Base-by-base conservation (phyloP, 108 stramenopile species). In the Skeletonema marinoi region DNA sequence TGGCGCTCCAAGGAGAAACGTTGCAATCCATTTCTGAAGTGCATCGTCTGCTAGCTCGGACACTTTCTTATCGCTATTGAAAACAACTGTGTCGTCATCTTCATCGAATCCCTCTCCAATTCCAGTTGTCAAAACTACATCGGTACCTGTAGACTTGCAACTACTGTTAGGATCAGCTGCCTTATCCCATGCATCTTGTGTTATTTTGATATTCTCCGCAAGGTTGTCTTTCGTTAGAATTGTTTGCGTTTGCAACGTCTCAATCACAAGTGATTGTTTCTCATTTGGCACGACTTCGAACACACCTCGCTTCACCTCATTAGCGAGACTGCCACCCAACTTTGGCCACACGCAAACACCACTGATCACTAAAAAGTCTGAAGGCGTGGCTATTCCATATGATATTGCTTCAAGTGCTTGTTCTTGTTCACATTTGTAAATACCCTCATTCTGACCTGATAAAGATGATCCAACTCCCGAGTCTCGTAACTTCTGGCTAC, bases 31-130 rank as follows among this genome's bases (percentile, higher is more conserved):
- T 61, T 83, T 90, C 25, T 77, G 82, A 8, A 91, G 71, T 16
- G 93, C 91, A 74, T 91, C 88, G 60, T 94, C 89, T 5, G 88
- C 82, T 44, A 94, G 76, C 54, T 86, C 77, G 10, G 91, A 81
- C 8, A 94, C 90, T 63, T 89, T 94, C 35, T 84, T 86, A 32
- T 86, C 82, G 32, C 82, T 88, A 60, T 92, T 90, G 65, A 89
- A 89, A 2, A 92, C 91, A 30, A 87, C 50, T 2, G 87, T 75
- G 41, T 92, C 89, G 74, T 92, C 90, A n/a, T 92, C 90, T 64
- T 91, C 88, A 61, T 91, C 90, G 62, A 88, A 89, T 14, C 86
- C 85, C 75, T 94, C 91, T 56, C 90, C 87, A 16, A 91, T 73
- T 35, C 89, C 92, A 58, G 68, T 33, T 13, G 85, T 85, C 13